Evolutionary conservation across 495 filamentous ascomycete genomes (phyloP).

Genomic region (Haplographium delicatum): DNA sequence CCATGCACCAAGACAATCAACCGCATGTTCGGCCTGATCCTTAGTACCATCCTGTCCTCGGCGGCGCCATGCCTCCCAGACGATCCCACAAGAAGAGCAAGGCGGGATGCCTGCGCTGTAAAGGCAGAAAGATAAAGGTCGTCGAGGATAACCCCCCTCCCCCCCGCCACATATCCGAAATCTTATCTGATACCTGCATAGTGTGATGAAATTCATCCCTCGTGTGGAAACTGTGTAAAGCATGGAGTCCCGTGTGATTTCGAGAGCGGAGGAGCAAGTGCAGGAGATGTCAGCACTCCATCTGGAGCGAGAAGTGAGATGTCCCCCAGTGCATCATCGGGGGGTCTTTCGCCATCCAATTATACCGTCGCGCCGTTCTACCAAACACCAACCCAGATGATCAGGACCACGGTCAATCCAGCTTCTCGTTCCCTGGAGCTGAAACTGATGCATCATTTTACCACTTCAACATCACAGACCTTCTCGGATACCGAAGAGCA

Average conservation of each 20-base stretch:
- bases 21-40: conserved; percentile 4
- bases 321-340: conserved; percentile 24
- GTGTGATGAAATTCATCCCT: conserved; percentile 60
- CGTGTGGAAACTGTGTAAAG: conserved; percentile 57
- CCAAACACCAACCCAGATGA: conserved; percentile 30
- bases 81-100: conserved; percentile 60
- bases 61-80: conserved; percentile 37
- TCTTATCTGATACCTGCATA: conserved; percentile 27
- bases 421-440: conserved; percentile 45
- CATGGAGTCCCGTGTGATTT: conserved; percentile 61
- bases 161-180: too few relatives aligned
- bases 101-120: conserved; percentile 55
- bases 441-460: conserved; percentile 50
- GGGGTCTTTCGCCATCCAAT: conserved; percentile 19
- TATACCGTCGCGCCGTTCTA: conserved; percentile 31
- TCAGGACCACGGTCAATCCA: conserved; percentile 23
- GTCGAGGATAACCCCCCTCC: too few relatives aligned
- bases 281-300: not conserved
- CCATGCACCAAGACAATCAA: not conserved
- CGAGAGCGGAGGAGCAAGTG: conserved; percentile 28
- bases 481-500: conserved; percentile 39
- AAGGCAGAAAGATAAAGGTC: conserved; percentile 60
- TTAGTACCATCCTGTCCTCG: conserved; percentile 19
- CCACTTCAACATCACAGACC: conserved; percentile 45
- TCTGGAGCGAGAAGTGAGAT: conserved; percentile 7